Evolutionary conservation across 1,284 basidiomycete species (phyloP), one percentile per base, ranked within the genome.

Genomic region (Cutaneotrichosporon arboriforme): DNA sequence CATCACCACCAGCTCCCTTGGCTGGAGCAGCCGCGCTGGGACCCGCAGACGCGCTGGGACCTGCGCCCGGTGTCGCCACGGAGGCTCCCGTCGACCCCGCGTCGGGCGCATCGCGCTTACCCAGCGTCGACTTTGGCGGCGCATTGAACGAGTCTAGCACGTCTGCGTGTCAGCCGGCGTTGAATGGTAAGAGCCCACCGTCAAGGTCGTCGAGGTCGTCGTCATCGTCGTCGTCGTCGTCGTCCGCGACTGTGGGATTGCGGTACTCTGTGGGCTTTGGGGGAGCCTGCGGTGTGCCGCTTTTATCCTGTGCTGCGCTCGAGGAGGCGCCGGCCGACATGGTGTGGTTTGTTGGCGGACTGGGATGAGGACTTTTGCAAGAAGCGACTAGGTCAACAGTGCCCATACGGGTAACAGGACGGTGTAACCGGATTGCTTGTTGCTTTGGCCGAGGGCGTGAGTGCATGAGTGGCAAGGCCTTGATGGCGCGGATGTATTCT

Each of bases 121-220:
- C 53, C 7, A 51, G 49, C 8, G 43, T 23, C 13, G 50, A 21
- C 40, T 49, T 55, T 37, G 57, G 34, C 4, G 57, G 60, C 23
- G 55, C 58, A 50, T 68, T 67, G 60, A 74, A 72, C 10, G 69
- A 69, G 22, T 65, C 60, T n/a, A 74, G 65, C 9, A 73, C 72
- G 54, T 74, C 72, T 74, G 47, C 12, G 26, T 14, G 47, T 52
- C 20, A 53, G 51, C 7, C 4, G 22, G 15, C 23, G 33, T 9
- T 13, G 15, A 36, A 4, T 31, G 10, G 9, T 13, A 8, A 15
- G 31, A 10, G 21, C 41, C n/a, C 38, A 72, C 72, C 69, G 46
- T 74, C 72, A 2, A 72, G 58, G 46, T 70, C 70, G 40, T 69
- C 68, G 7, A 74, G 58, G 55, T 74, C 72, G 33, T 72, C 70